Percentiles rank a stretch among this genome's conserved stretches.
phyloP scores from a whole-genome alignment of 2,329 filamentous ascomycete species.

The Ophiocordyceps camponoti-floridani region DNA sequence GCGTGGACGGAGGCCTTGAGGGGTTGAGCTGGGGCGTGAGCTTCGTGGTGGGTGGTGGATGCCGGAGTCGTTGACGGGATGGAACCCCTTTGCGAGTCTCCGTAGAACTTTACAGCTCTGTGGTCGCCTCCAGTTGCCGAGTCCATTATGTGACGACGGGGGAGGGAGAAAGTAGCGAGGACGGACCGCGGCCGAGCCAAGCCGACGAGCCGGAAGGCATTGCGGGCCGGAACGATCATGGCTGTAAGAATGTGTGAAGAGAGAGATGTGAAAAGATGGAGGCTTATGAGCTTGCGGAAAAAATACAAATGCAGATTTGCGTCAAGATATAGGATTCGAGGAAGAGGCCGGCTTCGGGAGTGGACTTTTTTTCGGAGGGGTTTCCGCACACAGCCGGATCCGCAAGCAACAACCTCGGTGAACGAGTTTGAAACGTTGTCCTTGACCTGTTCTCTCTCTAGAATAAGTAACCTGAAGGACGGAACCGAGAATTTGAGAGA shows the following conservation, averaged over 20 bases:
- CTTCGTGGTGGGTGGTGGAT: not conserved
- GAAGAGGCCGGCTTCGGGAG: too few relatives aligned
- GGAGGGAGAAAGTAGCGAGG: slow-evolving; percentile 18
- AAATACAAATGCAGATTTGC: too few relatives aligned
- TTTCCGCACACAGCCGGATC: too few relatives aligned
- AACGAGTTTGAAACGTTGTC: too few relatives aligned
- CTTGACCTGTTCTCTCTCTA: too few relatives aligned
- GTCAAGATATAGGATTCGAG: too few relatives aligned
- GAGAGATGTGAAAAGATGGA: not conserved
- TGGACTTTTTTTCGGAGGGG: too few relatives aligned
- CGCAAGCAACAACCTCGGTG: too few relatives aligned
- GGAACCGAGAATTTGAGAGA: too few relatives aligned
- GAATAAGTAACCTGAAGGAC: too few relatives aligned
- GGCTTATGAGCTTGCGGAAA: too few relatives aligned
- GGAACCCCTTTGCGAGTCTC: too few relatives aligned
- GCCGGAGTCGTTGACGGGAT: not conserved
- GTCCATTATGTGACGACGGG: slow-evolving; percentile 6
- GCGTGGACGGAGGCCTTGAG: slow-evolving; percentile 34
- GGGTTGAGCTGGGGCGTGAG: slow-evolving; percentile 28
- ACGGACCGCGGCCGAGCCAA: not conserved
- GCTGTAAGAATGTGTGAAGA: not conserved
- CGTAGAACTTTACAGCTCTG: not conserved
- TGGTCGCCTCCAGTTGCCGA: not conserved
- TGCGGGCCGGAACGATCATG: slow-evolving; percentile 14
- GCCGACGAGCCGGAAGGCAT: slow-evolving; percentile 33